phyloP scores from a whole-genome alignment of 177 flowering plant genomes.

The Tripterygium wilfordii region DNA sequence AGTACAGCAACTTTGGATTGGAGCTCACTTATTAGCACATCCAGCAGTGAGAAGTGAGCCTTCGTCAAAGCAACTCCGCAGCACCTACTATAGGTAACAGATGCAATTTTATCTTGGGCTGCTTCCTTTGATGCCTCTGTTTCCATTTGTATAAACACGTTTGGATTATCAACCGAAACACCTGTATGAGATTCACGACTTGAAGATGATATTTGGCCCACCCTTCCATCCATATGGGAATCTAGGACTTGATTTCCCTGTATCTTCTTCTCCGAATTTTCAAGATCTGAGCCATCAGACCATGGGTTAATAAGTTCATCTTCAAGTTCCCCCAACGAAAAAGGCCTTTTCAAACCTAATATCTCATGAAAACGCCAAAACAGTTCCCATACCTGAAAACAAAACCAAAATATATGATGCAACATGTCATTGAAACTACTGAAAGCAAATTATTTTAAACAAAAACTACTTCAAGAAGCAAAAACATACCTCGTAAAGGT shows the following conservation, averaged over 20 bases:
- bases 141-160: constrained; percentile 37
- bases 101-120: constrained; percentile 34
- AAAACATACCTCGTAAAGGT: constrained; percentile 72
- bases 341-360: constrained; percentile 54
- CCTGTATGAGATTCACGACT: constrained; percentile 8
- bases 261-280: no score
- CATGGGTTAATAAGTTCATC: constrained; percentile 73
- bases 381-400: no score
- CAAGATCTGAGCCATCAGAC: constrained; percentile 32
- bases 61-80: constrained; percentile 62
- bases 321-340: constrained; percentile 66
- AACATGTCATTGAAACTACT: no score
- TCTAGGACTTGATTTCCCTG: constrained; percentile 17
- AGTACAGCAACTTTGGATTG: constrained; percentile 71
- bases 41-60: constrained; percentile 63
- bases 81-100: constrained; percentile 40
- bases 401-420: no score
- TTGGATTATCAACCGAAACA: constrained; percentile 23
- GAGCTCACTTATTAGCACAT: constrained; percentile 65
- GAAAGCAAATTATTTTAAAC: no score
- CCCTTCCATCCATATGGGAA: constrained; percentile 12
- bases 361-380: constrained; percentile 66
- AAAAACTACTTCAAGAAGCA: no score
- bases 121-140: constrained; percentile 40
- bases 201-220: constrained; percentile 14